Base-by-base conservation (phyloP, 495 filamentous ascomycete genomes). In the Trypethelium eluteriae region DNA sequence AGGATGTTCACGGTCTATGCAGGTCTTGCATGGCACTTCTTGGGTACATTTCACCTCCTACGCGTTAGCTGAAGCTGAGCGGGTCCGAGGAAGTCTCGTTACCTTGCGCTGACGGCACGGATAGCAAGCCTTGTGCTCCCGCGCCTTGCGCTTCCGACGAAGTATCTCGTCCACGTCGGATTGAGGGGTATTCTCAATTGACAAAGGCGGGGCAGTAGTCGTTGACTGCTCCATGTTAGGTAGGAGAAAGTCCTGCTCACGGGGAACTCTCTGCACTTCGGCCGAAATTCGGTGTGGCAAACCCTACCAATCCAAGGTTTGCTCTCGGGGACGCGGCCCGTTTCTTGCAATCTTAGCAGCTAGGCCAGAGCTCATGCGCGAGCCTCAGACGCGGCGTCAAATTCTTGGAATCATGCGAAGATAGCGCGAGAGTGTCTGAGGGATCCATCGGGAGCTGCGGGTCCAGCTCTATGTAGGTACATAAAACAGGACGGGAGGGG, bases 61-160 rank as follows among this genome's bases (percentile, higher is more conserved):
- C 12, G n/a, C 12, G 34, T 6, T 41, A 34, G 14, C n/a, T 39
- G 62, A 5, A 25, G 11, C 14, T 14, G 62, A n/a, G 11, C 38
- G 18, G 34, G 9, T 39, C 2, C 5, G 16, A 34, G 38, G 39
- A 32, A 39, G 25, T 14, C 35, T 41, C 68, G 64, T 68, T 25
- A 72, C 77, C 66, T 79, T 79, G 39, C 77, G 68, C 70, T 76
- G 74, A 38, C 77, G 70, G 65, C 77, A 79, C 11, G 76, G 76
- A 66, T 78, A 77, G 67, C 77, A 79, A 2, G 75, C 76, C 67
- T 79, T 79, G 69, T 79, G 74, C 68, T 78, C 75, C 10, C 77
- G 63, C 12, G 75, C 74, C 62, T 79, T 79, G 2, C 77, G 71
- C 69, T 79, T 79, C 53, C 72, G 71, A 3, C 76, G 69, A 47